phyloP scores from a whole-genome alignment of 805 yeast genomes.

The Cephaloascus fragrans region DNA sequence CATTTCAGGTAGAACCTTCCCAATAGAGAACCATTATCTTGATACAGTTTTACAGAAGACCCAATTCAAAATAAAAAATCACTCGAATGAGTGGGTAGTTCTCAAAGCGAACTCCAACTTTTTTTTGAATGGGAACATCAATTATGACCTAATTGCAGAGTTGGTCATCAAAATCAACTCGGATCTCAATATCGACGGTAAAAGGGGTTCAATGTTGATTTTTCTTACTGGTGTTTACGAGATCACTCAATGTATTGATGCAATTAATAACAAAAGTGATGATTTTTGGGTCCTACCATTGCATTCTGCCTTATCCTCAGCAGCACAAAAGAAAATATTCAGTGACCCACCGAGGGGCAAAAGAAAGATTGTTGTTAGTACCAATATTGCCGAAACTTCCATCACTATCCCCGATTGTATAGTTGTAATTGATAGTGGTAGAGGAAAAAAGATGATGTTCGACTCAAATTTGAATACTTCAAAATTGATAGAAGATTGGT shows the following conservation, averaged over 20 bases:
- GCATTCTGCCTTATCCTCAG: constrained; percentile 80
- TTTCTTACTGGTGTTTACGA: constrained; percentile 91
- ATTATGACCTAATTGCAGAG: constrained; percentile 60
- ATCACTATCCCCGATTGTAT: constrained; percentile 94
- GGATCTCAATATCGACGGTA: constrained; percentile 27
- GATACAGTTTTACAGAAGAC: constrained; percentile 52
- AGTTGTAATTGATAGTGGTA: constrained; percentile 81
- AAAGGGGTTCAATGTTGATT: constrained; percentile 67
- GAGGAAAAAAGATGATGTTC: constrained; percentile 69
- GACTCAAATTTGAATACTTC: constrained; percentile 63
- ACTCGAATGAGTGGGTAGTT: constrained; percentile 12
- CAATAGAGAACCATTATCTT: constrained; percentile 69
- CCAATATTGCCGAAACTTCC: constrained; percentile 95
- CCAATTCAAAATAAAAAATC: constrained; percentile 39
- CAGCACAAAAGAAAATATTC: constrained; percentile 76
- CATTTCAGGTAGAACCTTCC: constrained; percentile 90
- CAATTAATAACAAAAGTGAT: constrained; percentile 15
- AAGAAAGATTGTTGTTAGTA: constrained; percentile 78
- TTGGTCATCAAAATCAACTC: constrained; percentile 45
- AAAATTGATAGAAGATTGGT: constrained; percentile 70
- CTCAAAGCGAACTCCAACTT: constrained; percentile 61
- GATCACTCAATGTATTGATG: constrained; percentile 55
- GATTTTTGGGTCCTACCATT: constrained; percentile 53
- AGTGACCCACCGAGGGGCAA: constrained; percentile 36
- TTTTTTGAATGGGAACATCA: constrained; percentile 58